phyloP scores from a whole-genome alignment of 306 rosid genomes.

The Leucaena leucocephala region DNA sequence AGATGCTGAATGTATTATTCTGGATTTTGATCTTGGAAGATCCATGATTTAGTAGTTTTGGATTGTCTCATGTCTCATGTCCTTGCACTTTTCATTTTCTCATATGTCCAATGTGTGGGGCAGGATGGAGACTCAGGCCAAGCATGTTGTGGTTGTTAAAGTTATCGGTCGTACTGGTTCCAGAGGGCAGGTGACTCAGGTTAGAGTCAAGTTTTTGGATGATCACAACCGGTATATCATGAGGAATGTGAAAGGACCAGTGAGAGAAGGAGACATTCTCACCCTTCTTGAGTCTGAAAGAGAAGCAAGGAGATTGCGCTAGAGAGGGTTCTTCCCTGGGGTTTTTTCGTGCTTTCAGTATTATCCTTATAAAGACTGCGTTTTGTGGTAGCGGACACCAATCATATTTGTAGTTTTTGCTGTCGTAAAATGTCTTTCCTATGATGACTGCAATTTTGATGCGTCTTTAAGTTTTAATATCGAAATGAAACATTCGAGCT shows the following conservation, averaged over 20 bases:
- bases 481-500: conserved; percentile 7
- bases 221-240: conserved; percentile 52
- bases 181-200: conserved; percentile 55
- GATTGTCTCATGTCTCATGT: background rate
- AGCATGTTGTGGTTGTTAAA: conserved; percentile 52
- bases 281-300: conserved; percentile 53
- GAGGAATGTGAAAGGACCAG: conserved; percentile 58
- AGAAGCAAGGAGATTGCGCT: conserved; percentile 54
- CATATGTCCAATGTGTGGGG: background rate
- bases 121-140: conserved; percentile 49
- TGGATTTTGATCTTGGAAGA: background rate
- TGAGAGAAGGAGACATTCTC: conserved; percentile 51
- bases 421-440: conserved; percentile 6
- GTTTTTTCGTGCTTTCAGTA: background rate
- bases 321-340: background rate
- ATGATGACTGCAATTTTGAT: conserved; percentile 21
- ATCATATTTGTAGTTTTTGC: background rate
- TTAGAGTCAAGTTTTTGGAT: conserved; percentile 54
- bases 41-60: background rate
- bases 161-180: conserved; percentile 59
- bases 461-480: background rate
- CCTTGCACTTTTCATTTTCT: background rate
- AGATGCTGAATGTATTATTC: background rate
- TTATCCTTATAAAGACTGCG: background rate
- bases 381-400: conserved; percentile 19